Evolutionary conservation across 2,329 filamentous ascomycete species (phyloP).

Genomic region (Emergomyces pasteurianus): DNA sequence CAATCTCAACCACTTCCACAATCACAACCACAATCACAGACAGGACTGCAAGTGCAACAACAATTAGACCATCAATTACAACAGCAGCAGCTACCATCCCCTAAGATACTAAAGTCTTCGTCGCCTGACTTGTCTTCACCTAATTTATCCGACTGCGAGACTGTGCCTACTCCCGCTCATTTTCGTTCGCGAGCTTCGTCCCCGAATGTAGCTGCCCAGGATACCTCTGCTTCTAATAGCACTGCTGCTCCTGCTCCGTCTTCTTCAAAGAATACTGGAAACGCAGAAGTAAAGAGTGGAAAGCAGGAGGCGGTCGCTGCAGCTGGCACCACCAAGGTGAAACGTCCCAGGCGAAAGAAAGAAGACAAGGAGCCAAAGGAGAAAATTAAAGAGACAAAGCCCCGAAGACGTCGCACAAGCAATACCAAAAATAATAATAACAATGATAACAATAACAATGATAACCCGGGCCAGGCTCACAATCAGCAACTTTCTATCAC

Average conservation of each 20-base stretch:
- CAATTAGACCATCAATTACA: background rate
- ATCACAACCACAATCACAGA: background rate
- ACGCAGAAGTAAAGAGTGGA: background rate
- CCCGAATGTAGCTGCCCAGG: background rate
- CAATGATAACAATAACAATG: constrained; percentile 7
- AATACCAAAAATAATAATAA: constrained; percentile 1
- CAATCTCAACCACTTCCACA: background rate
- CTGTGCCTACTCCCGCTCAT: constrained; percentile 6
- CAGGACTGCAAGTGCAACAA: background rate
- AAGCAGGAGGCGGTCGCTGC: constrained; percentile 16
- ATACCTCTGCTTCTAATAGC: background rate
- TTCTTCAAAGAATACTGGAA: background rate
- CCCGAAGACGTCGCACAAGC: constrained; percentile 8
- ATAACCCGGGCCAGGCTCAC: constrained; percentile 12
- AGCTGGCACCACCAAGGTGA: constrained; percentile 13
- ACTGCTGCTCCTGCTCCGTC: background rate
- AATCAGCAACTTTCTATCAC: constrained; percentile 8
- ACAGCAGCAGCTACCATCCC: background rate
- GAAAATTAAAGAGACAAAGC: constrained; percentile 7
- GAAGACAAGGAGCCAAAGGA: constrained; percentile 17
- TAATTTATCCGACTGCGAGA: constrained; percentile 7
- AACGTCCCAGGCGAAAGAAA: constrained; percentile 30
- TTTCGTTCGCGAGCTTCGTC: constrained; percentile 1
- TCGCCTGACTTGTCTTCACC: background rate
- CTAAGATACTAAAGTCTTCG: background rate